Evolutionary conservation across 108 stramenopile genomes (phyloP).

Genomic region (Cyclotella sp.): DNA sequence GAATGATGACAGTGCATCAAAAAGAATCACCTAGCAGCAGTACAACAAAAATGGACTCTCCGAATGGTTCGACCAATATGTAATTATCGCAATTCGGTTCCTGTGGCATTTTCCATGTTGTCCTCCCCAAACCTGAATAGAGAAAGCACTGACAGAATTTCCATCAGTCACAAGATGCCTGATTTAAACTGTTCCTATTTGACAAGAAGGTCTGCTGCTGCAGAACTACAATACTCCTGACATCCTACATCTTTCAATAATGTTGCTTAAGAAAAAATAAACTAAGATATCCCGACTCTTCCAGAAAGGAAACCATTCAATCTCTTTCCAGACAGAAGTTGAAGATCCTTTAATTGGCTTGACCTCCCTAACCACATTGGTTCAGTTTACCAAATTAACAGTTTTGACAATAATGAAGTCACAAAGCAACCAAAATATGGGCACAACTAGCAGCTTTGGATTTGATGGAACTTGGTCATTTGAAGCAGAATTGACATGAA

Average conservation of each 20-base stretch:
- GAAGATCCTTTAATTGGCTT: background rate
- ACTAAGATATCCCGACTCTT: background rate
- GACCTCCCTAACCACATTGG: no score
- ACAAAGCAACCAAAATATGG: background rate
- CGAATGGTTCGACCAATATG: no score
- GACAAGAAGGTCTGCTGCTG: no score
- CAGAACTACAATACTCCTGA: background rate
- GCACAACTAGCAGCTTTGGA: slow-evolving; percentile 38
- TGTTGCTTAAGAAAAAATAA: background rate
- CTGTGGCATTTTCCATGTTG: background rate
- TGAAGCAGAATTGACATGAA: background rate
- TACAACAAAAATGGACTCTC: background rate
- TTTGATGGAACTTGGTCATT: slow-evolving; percentile 18
- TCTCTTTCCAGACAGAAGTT: slow-evolving; percentile 9
- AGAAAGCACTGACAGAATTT: background rate
- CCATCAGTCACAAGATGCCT: no score
- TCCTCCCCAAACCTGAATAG: background rate
- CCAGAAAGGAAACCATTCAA: background rate
- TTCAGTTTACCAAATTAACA: background rate
- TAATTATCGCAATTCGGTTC: background rate
- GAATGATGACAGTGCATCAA: background rate
- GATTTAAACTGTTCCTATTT: no score
- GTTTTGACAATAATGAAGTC: background rate
- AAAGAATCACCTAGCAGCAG: background rate
- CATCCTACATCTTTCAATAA: background rate